Base-by-base conservation (phyloP, 1,284 basidiomycete species). In the Dichomitus squalens region DNA sequence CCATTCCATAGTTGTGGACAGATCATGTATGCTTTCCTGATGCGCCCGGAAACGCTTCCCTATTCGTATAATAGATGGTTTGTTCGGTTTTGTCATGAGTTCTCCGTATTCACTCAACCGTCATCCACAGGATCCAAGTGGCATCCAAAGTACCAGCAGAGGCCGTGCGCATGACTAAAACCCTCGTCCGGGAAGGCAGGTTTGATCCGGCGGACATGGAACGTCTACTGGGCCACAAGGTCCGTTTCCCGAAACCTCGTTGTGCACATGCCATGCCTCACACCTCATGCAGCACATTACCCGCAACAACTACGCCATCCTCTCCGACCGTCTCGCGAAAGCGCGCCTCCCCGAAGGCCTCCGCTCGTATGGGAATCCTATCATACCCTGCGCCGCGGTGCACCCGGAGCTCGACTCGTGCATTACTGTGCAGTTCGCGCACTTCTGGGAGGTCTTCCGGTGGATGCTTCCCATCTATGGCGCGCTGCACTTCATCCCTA, bases 381-480 rank as follows among this genome's bases (percentile, higher is more conserved):
- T 86, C 64, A 85, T 78, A 0, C 88, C 83, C 0, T 87, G 85
- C 67, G 81, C 80, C 12, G 83, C 84, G n/a, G 79, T 93, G 0
- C 96, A 98, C 68, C 96, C 96, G 0, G 87, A 87, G 70, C 70
- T 87, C 12, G 85, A 90, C 41, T 85, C 82, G 7, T 97, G 95
- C 70, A 68, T 79, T 23, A 73, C 75, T 9, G 88, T 88, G 7
- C 86, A 88, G 8, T 58, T 92, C 20, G 83, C 88, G 33, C 87
- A 94, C 18, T 93, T 96, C 76, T 80, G 90, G 64, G 77, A 83
- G 20, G 94, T 97, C 2, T 92, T 91, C 69, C 83, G 83, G 66
- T 96, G 90, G 90, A 95, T 95, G 79, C 70, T 91, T 33, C 88
- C 88, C 2, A 84, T 90, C 40, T 99, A 98, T 66, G 87, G 92